Percentiles rank a stretch among this genome's conserved stretches.
Conservation (phyloP, 495 filamentous ascomycete species). For the Xylaria grammica region DNA sequence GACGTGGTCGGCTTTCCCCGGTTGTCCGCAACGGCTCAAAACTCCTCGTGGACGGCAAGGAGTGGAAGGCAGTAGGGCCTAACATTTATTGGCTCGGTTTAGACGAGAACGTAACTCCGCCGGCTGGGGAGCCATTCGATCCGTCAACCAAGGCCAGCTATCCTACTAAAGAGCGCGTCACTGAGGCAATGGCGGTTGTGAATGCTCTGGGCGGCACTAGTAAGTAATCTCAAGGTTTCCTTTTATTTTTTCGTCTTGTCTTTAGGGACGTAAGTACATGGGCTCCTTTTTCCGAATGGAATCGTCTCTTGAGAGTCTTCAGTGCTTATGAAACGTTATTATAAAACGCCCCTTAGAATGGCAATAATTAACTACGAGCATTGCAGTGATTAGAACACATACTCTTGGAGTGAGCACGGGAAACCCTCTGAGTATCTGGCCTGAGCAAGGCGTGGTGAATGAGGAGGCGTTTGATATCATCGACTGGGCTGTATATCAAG, state of each 20-base stretch:
- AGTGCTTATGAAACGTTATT: no score
- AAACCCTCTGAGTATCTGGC: conserved; percentile 58
- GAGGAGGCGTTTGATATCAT: conserved; percentile 55
- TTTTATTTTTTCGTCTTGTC: not conserved
- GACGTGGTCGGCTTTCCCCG: conserved; percentile 19
- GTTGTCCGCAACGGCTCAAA: conserved; percentile 49
- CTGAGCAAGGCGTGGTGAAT: conserved; percentile 50
- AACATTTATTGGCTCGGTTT: conserved; percentile 66
- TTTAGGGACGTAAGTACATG: no score
- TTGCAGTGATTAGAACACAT: conserved; percentile 51
- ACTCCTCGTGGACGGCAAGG: conserved; percentile 47
- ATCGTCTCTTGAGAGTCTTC: no score
- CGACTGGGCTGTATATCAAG: conserved; percentile 61
- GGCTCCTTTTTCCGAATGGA: no score
- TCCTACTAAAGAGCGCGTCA: conserved; percentile 58
- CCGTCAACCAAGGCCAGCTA: conserved; percentile 55
- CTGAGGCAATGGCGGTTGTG: conserved; percentile 58
- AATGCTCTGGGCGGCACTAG: conserved; percentile 55
- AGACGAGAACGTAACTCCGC: conserved; percentile 61
- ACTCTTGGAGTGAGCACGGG: conserved; percentile 60
- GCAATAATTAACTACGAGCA: not conserved
- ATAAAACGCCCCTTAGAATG: no score
- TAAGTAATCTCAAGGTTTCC: not conserved
- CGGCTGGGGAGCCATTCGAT: conserved; percentile 55
- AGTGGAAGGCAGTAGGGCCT: conserved; percentile 56